Conservation (phyloP, 2,329 filamentous ascomycete species). For the Trichoderma semiorbis region DNA sequence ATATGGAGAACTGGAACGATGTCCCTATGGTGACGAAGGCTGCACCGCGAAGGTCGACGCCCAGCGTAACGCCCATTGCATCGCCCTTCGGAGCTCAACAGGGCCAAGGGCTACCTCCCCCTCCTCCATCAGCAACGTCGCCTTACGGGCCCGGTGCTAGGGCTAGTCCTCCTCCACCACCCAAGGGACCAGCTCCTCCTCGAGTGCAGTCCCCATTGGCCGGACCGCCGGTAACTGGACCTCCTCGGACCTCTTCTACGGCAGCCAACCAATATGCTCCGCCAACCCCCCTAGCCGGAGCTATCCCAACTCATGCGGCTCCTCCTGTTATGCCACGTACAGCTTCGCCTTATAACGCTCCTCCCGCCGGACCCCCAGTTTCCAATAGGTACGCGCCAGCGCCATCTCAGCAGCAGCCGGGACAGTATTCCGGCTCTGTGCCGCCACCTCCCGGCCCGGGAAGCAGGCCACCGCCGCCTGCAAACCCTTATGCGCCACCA, state of each 20-base stretch:
- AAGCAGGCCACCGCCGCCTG: constrained; percentile 40
- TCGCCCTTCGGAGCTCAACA: constrained; percentile 72
- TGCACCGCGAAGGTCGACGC: constrained; percentile 71
- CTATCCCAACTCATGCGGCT: constrained; percentile 54
- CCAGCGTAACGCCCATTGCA: constrained; percentile 64
- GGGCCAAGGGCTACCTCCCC: constrained; percentile 53
- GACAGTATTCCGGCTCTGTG: constrained; percentile 40
- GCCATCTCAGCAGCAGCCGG: constrained; percentile 48
- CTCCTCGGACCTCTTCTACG: constrained; percentile 57
- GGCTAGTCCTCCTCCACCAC: constrained; percentile 72
- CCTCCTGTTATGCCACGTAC: constrained; percentile 67
- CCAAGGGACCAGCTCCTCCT: constrained; percentile 70
- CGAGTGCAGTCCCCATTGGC: constrained; percentile 70
- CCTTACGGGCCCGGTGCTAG: constrained; percentile 60
- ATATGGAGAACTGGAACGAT: constrained; percentile 88
- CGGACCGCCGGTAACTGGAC: constrained; percentile 48
- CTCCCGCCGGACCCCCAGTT: constrained; percentile 66
- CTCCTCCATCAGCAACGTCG: constrained; percentile 38
- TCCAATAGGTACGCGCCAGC: constrained; percentile 74
- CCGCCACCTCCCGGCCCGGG: constrained; percentile 40
- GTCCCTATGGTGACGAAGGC: constrained; percentile 79
- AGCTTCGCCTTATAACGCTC: constrained; percentile 81
- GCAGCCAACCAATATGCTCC: constrained; percentile 54
- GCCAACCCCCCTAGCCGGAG: constrained; percentile 60
- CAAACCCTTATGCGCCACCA: constrained; percentile 41